phyloP scores from a whole-genome alignment of 164 flowering plant genomes.

The Vitis cinerea region DNA sequence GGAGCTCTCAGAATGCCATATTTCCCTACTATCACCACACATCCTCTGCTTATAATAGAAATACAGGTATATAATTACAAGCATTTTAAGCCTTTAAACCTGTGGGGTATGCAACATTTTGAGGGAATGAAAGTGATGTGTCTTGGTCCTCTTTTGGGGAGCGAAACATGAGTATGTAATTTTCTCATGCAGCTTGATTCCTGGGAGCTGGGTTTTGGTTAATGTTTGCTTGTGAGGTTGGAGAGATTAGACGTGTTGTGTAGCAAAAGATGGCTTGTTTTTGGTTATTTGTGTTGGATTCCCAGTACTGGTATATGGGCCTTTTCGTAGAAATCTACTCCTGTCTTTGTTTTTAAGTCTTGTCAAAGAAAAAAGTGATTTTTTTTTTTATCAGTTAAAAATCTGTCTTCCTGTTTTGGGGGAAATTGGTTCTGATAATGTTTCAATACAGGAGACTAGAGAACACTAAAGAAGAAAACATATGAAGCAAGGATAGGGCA shows the following conservation, averaged over 20 bases:
- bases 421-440: slow-evolving; percentile 6
- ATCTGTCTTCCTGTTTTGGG: slow-evolving; percentile 13
- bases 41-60: slow-evolving; percentile 36
- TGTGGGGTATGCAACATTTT: background rate
- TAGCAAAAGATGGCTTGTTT: slow-evolving; percentile 14
- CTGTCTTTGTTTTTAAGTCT: slow-evolving; percentile 33
- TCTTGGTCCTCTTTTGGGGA: background rate
- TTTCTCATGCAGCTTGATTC: background rate
- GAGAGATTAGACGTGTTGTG: slow-evolving; percentile 12
- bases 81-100: background rate
- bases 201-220: slow-evolving; percentile 14
- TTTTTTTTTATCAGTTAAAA: background rate
- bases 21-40: slow-evolving; percentile 35
- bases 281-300: slow-evolving; percentile 17
- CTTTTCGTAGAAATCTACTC: slow-evolving; percentile 32
- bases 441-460: slow-evolving; percentile 6
- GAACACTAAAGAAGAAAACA: slow-evolving; percentile 6
- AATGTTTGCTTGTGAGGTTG: slow-evolving; percentile 4
- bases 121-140: slow-evolving; percentile 8
- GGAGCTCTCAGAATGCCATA: slow-evolving; percentile 19
- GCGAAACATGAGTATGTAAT: background rate
- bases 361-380: slow-evolving; percentile 30
- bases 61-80: slow-evolving; percentile 45
- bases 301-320: slow-evolving; percentile 22
- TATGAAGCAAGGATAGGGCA: slow-evolving; percentile 1